These are phyloP conservation scores for rapeseed (Brassica napus) DNA, from an alignment of 345 rosid species.

Conservation along the genomic window Da-Ae NC_063442.1:5318501-5319000, in stretches of 20 bases:
- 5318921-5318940: conserved; percentile 38
- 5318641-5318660: conserved; percentile 25
- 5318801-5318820: background rate
- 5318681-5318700: background rate
- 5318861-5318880: background rate
- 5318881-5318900: background rate
- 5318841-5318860: background rate
- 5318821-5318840: background rate
- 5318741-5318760: background rate
- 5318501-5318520: conserved; percentile 30
- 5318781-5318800: too few species aligned
- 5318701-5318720: background rate
- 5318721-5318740: background rate
- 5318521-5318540: conserved; percentile 31
- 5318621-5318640: conserved; percentile 28
- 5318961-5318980: conserved; percentile 38
- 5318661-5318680: conserved; percentile 17
- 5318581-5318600: conserved; percentile 38
- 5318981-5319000: conserved; percentile 31
- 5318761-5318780: background rate
- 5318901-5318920: conserved; percentile 30
- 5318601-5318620: conserved; percentile 11
- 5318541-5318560: conserved; percentile 27
- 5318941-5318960: conserved; percentile 31
- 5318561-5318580: conserved; percentile 28